phyloP scores from a whole-genome alignment of 352 stramenopile species.

The Globisporangium irregulare region DNA sequence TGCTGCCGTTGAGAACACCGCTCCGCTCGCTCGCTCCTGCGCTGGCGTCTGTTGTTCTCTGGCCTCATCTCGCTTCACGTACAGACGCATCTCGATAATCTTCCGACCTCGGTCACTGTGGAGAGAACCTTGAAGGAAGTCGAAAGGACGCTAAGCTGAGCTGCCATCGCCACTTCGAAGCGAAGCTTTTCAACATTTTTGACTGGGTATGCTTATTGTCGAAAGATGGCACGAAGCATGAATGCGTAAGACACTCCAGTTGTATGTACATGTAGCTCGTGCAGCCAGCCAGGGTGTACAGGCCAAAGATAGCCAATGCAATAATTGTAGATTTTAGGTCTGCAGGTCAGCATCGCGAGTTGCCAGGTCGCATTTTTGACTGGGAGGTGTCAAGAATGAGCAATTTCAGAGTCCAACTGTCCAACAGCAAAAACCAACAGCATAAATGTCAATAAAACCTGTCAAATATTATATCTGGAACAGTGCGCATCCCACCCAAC shows the following conservation, averaged over 20 bases:
- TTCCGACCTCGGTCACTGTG: constrained; percentile 2
- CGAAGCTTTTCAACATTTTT: background rate
- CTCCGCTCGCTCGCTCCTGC: background rate
- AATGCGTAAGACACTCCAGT: background rate
- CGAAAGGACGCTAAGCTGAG: background rate
- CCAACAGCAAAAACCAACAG: background rate
- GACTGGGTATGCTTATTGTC: background rate
- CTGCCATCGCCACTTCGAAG: background rate
- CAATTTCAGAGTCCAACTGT: constrained; percentile 2
- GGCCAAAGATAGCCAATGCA: no score
- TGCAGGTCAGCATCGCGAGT: background rate
- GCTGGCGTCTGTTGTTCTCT: background rate
- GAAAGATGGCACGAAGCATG: background rate
- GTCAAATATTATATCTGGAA: background rate
- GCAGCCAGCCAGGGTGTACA: no score
- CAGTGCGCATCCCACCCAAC: background rate
- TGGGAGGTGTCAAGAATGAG: background rate
- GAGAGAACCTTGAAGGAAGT: background rate
- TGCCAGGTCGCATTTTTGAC: background rate
- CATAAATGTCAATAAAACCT: background rate
- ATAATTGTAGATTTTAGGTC: background rate
- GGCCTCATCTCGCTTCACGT: background rate
- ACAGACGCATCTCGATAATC: background rate
- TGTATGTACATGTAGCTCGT: no score
- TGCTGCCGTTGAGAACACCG: background rate